Conservation (phyloP, 73 alveolate genomes). For the Tetrahymena malaccensis region DNA sequence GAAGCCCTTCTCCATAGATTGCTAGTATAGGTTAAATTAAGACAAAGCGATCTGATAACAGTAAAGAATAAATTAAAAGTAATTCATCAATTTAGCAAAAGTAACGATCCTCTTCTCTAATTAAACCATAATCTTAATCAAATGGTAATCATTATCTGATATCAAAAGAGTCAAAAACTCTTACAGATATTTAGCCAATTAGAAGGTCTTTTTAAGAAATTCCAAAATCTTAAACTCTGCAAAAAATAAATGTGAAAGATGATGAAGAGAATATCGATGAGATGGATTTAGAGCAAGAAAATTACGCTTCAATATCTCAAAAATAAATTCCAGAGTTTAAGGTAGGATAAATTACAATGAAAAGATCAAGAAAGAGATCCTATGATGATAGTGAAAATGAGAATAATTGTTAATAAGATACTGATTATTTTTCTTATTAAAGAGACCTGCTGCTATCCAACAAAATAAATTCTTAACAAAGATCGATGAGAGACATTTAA, state of each 20-base stretch:
- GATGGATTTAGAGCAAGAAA: background rate
- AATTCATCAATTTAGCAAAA: too few species aligned
- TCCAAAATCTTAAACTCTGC: background rate
- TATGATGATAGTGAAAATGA: background rate
- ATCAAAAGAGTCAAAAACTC: background rate
- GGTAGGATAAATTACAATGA: background rate
- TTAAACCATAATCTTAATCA: background rate
- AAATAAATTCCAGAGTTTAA: background rate
- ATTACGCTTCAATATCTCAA: background rate
- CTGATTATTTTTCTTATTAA: background rate
- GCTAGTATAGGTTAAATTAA: background rate
- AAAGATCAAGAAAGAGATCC: background rate
- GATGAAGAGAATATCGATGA: background rate
- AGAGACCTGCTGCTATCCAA: background rate
- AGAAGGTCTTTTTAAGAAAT: background rate
- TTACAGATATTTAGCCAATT: background rate
- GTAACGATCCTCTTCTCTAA: background rate
- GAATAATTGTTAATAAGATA: too few species aligned
- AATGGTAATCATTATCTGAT: background rate
- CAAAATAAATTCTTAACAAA: background rate
- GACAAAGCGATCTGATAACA: background rate
- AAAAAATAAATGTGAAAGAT: background rate
- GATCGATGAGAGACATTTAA: background rate
- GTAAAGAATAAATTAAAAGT: background rate
- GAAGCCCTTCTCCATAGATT: background rate